Percentiles rank a stretch among this genome's conserved stretches.
Conservation (phyloP, 352 stramenopile species). For the Phytophthora colocasiae region DNA sequence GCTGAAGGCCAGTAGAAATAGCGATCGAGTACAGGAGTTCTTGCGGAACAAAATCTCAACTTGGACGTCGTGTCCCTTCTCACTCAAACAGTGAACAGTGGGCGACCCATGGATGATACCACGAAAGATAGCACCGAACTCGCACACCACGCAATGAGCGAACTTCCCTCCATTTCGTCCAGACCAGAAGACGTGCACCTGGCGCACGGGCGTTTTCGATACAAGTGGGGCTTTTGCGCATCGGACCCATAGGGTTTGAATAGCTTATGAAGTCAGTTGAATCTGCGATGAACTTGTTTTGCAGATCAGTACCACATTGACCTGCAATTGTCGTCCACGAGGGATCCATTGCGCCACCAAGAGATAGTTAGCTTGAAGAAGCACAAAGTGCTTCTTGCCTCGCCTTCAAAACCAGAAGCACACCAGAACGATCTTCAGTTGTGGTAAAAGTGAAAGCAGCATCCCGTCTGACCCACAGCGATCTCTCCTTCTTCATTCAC, state of each 20-base stretch:
- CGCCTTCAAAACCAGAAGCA: conserved; percentile 90
- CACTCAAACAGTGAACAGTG: conserved; percentile 93
- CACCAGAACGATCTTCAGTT: conserved; percentile 85
- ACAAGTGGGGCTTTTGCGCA: conserved; percentile 44
- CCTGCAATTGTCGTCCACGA: conserved; percentile 82
- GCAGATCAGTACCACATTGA: conserved; percentile 93
- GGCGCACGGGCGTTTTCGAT: conserved; percentile 44
- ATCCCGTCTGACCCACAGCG: conserved; percentile 82
- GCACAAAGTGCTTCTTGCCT: conserved; percentile 85
- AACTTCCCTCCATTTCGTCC: conserved; percentile 89
- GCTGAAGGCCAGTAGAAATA: conserved; percentile 96
- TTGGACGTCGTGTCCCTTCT: conserved; percentile 97
- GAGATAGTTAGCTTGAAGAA: conserved; percentile 92
- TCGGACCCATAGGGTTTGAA: conserved; percentile 35
- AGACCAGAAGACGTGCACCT: conserved; percentile 80
- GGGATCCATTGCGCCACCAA: conserved; percentile 85
- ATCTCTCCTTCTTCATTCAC: conserved; percentile 89
- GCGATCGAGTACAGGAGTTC: conserved; percentile 97
- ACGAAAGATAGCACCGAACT: conserved; percentile 91
- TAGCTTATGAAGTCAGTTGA: too few relatives aligned
- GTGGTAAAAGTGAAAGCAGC: conserved; percentile 93
- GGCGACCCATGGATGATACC: conserved; percentile 84
- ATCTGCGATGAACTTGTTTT: conserved; percentile 94
- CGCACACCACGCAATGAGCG: conserved; percentile 85
- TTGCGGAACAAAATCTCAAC: conserved; percentile 97